These are phyloP conservation scores for Blastobotrys buckinghamii DNA, from an alignment of 1,139 yeast genomes.

Conservation along the genomic window DNA sequence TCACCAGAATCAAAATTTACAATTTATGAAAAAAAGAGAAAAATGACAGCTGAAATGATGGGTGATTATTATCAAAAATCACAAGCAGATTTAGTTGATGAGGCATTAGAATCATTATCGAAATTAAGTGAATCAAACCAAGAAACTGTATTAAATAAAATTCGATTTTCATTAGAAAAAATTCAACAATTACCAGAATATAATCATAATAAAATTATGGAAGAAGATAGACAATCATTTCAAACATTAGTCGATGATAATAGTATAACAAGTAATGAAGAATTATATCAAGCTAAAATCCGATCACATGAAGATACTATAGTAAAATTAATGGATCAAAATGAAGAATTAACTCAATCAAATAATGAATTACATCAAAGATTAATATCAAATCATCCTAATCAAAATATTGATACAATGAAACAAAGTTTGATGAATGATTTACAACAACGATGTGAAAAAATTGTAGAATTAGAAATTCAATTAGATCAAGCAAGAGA, in stretches of 20 bases:
- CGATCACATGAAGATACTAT: conserved; percentile 24
- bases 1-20: background rate
- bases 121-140: background rate
- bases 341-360: conserved; percentile 19
- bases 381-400: background rate
- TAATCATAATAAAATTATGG: conserved; percentile 2
- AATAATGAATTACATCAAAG: conserved; percentile 15
- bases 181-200: conserved; percentile 8
- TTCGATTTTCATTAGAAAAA: conserved; percentile 5
- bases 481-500: conserved; percentile 37
- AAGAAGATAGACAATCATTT: conserved; percentile 7
- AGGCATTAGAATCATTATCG: conserved; percentile 3
- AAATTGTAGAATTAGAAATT: conserved; percentile 41
- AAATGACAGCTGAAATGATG: conserved; percentile 4
- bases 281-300: conserved; percentile 19
- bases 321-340: conserved; percentile 20
- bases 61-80: conserved; percentile 11
- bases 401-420: conserved; percentile 27
- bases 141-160: conserved; percentile 1
- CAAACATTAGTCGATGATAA: conserved; percentile 7
- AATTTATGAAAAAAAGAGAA: conserved; percentile 1
- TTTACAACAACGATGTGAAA: conserved; percentile 38
- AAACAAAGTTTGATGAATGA: conserved; percentile 39
- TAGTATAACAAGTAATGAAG: conserved; percentile 10
- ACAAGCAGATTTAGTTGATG: conserved; percentile 7